A percentile compares a stretch with the other conserved stretches of the same genome.
These are phyloP conservation scores for Amaranthus cruentus DNA, from an alignment of 148 eudicot genomes.

Conservation along the genomic window DNA sequence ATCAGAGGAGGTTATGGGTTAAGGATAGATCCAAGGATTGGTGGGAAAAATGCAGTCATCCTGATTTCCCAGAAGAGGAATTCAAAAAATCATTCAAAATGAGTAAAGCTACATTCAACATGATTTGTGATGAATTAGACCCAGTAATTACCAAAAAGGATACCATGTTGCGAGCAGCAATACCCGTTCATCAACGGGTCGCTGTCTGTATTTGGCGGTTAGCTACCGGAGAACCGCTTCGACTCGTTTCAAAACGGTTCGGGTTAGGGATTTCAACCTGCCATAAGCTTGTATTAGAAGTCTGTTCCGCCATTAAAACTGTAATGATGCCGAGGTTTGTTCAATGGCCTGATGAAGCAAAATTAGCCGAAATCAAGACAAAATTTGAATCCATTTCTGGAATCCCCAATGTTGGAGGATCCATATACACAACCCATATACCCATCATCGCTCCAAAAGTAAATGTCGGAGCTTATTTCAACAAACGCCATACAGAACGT, in stretches of 20 bases:
- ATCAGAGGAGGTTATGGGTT: constrained; percentile 62
- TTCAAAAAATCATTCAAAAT: constrained; percentile 54
- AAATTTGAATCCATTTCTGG: constrained; percentile 46
- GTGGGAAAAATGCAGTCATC: constrained; percentile 66
- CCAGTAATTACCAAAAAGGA: constrained; percentile 53
- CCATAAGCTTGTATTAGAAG: constrained; percentile 67
- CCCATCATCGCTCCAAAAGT: constrained; percentile 73
- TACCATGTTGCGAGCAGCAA: constrained; percentile 60
- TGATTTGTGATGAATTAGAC: constrained; percentile 55
- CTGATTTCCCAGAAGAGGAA: constrained; percentile 58
- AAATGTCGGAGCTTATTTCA: constrained; percentile 47
- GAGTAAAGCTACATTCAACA: constrained; percentile 58
- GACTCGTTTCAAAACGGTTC: constrained; percentile 61
- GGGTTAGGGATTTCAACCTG: constrained; percentile 80
- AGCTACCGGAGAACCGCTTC: constrained; percentile 76
- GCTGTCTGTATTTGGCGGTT: constrained; percentile 76
- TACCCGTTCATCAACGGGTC: constrained; percentile 70
- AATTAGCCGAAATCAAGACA: constrained; percentile 19
- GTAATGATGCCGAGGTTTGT: constrained; percentile 52
- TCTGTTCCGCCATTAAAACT: constrained; percentile 49
- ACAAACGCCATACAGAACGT: constrained; percentile 71
- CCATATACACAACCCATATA: constrained; percentile 72
- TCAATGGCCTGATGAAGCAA: constrained; percentile 58
- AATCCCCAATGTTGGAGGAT: constrained; percentile 56
- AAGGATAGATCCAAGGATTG: constrained; percentile 65